Evolutionary conservation across 257 asterid species (phyloP).

Genomic region (Orobanche coerulescens): DNA sequence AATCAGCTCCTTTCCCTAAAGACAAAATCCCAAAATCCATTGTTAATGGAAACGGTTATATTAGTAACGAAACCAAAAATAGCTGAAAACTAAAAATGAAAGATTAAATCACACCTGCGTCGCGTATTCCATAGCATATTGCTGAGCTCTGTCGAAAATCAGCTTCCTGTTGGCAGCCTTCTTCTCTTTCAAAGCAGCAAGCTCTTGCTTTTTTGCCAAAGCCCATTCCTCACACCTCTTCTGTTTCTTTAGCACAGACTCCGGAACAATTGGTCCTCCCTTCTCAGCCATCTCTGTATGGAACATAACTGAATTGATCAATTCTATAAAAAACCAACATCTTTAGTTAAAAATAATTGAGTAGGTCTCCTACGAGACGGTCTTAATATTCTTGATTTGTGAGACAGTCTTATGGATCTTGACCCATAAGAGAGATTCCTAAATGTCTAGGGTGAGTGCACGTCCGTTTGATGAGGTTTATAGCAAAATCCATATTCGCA

Average conservation of each 20-base stretch:
- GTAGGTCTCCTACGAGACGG: too few relatives aligned
- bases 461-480: too few relatives aligned
- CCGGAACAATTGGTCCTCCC: constrained; percentile 31
- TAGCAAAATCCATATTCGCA: too few relatives aligned
- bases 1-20: constrained; percentile 41
- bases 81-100: neutral
- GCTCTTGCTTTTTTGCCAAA: constrained; percentile 36
- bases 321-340: neutral
- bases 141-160: constrained; percentile 36
- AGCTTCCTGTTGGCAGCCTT: constrained; percentile 33
- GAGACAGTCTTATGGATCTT: too few relatives aligned
- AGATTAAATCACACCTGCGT: constrained; percentile 20
- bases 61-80: neutral
- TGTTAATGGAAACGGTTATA: neutral
- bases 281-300: constrained; percentile 33
- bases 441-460: too few relatives aligned
- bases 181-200: constrained; percentile 32
- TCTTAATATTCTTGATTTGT: too few relatives aligned
- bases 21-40: neutral
- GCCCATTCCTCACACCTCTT: constrained; percentile 48
- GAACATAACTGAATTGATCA: constrained; percentile 5
- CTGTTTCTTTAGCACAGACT: constrained; percentile 45
- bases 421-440: too few relatives aligned
- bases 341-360: neutral
- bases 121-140: constrained; percentile 35